phyloP scores from a whole-genome alignment of 179 eudicot species.

The Corrigiola litoralis region DNA sequence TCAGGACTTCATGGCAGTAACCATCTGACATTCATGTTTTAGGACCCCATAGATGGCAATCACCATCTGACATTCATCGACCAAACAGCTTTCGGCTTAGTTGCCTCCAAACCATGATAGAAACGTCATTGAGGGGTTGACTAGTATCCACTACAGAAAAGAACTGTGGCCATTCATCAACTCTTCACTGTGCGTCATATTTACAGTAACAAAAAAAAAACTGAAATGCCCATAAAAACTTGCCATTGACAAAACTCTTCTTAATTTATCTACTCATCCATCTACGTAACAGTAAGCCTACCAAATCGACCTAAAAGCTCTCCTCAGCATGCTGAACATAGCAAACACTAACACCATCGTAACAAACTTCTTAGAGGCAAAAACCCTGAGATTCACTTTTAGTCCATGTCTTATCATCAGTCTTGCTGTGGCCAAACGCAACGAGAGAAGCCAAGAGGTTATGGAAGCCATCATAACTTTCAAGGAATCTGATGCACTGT shows the following conservation, averaged over 20 bases:
- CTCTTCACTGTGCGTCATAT: conserved; percentile 10
- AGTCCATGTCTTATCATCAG: conserved; percentile 64
- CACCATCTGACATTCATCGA: too few species aligned
- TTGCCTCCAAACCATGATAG: too few species aligned
- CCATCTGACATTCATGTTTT: too few species aligned
- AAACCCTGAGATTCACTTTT: conserved; percentile 72
- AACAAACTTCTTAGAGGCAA: conserved; percentile 85
- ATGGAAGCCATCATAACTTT: conserved; percentile 38
- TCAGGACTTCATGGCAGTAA: too few species aligned
- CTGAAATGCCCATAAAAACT: conserved; percentile 22
- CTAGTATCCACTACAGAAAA: background rate
- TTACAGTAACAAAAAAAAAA: conserved; percentile 15
- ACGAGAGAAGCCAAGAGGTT: conserved; percentile 31
- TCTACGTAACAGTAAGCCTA: conserved; percentile 4
- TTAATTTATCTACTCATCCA: conserved; percentile 3
- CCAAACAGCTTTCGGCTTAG: too few species aligned
- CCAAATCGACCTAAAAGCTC: conserved; percentile 35
- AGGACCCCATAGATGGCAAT: too few species aligned
- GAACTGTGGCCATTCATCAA: conserved; percentile 1
- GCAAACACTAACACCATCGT: conserved; percentile 35
- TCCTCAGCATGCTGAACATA: conserved; percentile 39
- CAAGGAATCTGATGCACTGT: conserved; percentile 39
- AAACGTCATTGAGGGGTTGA: too few species aligned
- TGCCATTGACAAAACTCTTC: conserved; percentile 10
- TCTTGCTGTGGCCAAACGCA: conserved; percentile 29